Evolutionary conservation across 768 basidiomycete genomes (phyloP).

Genomic region (Pleurotus tuber-regium): DNA sequence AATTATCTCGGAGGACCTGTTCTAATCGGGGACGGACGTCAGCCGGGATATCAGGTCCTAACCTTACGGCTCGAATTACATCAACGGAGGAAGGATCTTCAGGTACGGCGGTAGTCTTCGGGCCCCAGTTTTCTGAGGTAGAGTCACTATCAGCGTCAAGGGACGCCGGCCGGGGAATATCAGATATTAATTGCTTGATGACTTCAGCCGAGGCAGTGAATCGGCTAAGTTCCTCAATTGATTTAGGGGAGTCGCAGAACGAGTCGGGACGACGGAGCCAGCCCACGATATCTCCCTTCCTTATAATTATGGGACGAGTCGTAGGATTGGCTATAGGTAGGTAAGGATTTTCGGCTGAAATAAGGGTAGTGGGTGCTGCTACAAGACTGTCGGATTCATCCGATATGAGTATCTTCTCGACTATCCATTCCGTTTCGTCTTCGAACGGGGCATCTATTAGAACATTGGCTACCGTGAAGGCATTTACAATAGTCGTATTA

Average conservation of each 20-base stretch:
- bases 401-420: conserved; percentile 14
- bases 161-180: not conserved
- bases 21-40: conserved; percentile 12
- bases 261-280: conserved; percentile 4
- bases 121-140: conserved; percentile 12
- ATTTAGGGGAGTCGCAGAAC: conserved; percentile 10
- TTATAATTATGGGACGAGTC: conserved; percentile 9
- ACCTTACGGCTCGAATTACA: conserved; percentile 12
- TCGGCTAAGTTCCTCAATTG: not conserved
- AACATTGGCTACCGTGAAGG: not conserved
- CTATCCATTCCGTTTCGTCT: conserved; percentile 13
- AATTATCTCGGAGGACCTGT: conserved; percentile 16
- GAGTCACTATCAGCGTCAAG: not conserved
- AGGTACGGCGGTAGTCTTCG: conserved; percentile 22
- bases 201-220: conserved; percentile 7
- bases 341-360: conserved; percentile 6
- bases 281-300: conserved; percentile 14
- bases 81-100: conserved; percentile 9
- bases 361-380: conserved; percentile 15
- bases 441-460: conserved; percentile 5
- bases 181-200: conserved; percentile 6
- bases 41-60: conserved; percentile 16
- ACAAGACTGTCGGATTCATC: conserved; percentile 9
- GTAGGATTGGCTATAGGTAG: conserved; percentile 16
- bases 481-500: not conserved